Evolutionary conservation across 2,329 filamentous ascomycete species (phyloP).

Genomic region (Emmonsia crescens): DNA sequence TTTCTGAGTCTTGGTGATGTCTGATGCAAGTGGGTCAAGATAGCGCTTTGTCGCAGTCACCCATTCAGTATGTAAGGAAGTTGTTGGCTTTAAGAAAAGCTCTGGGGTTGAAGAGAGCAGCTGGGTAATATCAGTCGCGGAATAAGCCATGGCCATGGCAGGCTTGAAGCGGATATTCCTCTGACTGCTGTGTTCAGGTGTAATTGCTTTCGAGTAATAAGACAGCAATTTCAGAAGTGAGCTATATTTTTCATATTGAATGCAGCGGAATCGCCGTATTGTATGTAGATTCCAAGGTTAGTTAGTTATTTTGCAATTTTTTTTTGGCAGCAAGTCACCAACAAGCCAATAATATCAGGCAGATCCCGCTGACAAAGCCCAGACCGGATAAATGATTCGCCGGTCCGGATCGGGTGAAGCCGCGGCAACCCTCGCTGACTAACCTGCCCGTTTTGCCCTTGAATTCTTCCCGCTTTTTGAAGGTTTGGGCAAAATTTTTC

Average conservation of each 20-base stretch:
- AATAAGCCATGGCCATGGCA: background rate
- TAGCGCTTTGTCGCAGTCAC: conserved; percentile 68
- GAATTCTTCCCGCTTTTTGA: background rate
- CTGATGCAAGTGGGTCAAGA: conserved; percentile 65
- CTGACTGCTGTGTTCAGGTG: background rate
- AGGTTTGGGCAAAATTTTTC: background rate
- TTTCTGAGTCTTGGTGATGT: conserved; percentile 62
- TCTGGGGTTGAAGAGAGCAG: conserved; percentile 40
- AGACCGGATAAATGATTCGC: background rate
- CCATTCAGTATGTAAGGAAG: conserved; percentile 56
- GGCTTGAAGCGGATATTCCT: background rate
- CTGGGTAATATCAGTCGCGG: background rate
- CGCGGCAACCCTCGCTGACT: background rate
- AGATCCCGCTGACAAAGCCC: background rate
- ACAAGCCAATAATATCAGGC: background rate
- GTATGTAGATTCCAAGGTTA: background rate
- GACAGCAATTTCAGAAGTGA: background rate
- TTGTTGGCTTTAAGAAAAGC: conserved; percentile 62
- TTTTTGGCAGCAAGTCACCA: background rate
- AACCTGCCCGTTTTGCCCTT: background rate
- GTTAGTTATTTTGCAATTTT: background rate
- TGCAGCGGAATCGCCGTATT: background rate
- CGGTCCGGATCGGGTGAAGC: background rate
- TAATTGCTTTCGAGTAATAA: background rate
- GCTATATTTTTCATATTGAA: background rate